phyloP scores from a whole-genome alignment of 768 basidiomycete genomes.

The Amanita muscaria region DNA sequence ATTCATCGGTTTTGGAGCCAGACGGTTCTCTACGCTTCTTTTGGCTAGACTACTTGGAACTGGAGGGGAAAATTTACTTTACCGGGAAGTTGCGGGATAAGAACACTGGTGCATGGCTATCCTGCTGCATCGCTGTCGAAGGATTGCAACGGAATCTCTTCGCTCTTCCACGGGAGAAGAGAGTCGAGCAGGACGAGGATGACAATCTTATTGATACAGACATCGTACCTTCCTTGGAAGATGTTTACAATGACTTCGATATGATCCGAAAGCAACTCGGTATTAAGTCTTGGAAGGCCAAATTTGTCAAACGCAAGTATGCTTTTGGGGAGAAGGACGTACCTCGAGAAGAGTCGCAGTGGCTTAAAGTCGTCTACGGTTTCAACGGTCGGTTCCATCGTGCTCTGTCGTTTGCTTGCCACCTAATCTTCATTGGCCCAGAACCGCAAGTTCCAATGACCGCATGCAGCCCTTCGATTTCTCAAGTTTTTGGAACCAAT shows the following conservation, averaged over 20 bases:
- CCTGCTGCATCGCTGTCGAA: slow-evolving; percentile 80
- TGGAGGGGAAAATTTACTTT: slow-evolving; percentile 77
- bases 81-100: slow-evolving; percentile 89
- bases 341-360: slow-evolving; percentile 69
- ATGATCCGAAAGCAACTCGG: slow-evolving; percentile 60
- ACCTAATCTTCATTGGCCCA: slow-evolving; percentile 19
- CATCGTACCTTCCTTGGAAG: slow-evolving; percentile 54
- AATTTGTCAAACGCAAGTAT: slow-evolving; percentile 84
- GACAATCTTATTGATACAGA: slow-evolving; percentile 67
- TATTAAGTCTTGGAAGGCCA: slow-evolving; percentile 71
- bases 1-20: slow-evolving; percentile 50
- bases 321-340: slow-evolving; percentile 84
- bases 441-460: slow-evolving; percentile 69
- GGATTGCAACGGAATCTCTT: slow-evolving; percentile 87
- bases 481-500: slow-evolving; percentile 83
- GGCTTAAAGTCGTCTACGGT: slow-evolving; percentile 91
- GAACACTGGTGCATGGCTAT: slow-evolving; percentile 57
- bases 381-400: slow-evolving; percentile 62
- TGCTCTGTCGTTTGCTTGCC: not conserved
- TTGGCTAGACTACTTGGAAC: slow-evolving; percentile 94
- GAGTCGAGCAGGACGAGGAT: slow-evolving; percentile 47
- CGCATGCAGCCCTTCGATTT: slow-evolving; percentile 75
- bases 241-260: slow-evolving; percentile 82
- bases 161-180: slow-evolving; percentile 68
- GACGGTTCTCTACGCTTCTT: slow-evolving; percentile 87